Evolutionary conservation across 495 filamentous ascomycete species (phyloP).

Genomic region (Penicillium parvum): DNA sequence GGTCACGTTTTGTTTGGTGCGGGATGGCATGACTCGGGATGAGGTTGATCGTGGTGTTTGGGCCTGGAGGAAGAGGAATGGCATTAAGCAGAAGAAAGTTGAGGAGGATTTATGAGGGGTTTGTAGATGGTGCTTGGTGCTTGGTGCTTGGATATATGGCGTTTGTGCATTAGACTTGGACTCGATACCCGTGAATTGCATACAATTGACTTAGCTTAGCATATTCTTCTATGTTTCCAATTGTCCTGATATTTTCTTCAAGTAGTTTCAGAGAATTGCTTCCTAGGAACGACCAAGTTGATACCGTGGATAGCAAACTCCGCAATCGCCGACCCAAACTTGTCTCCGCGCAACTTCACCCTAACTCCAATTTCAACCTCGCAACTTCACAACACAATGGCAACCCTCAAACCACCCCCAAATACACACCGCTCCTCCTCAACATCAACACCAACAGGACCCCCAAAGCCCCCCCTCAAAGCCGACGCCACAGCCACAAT

Average conservation of each 20-base stretch:
- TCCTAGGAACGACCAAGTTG: not conserved
- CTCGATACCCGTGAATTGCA: not conserved
- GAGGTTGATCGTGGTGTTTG: conserved; percentile 77
- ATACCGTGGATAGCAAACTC: conserved; percentile 8
- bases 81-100: conserved; percentile 31
- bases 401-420: conserved; percentile 28
- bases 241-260: too few species aligned
- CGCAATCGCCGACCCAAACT: conserved; percentile 12
- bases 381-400: conserved; percentile 16
- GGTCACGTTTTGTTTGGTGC: conserved; percentile 76
- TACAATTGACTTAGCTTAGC: too few species aligned
- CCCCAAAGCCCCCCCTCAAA: conserved; percentile 55
- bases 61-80: conserved; percentile 76
- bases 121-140: not conserved
- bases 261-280: too few species aligned
- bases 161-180: not conserved
- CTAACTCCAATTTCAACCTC: conserved; percentile 2
- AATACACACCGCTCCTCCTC: conserved; percentile 23
- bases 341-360: too few species aligned
- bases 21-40: conserved; percentile 70
- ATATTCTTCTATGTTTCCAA: too few species aligned
- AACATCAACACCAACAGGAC: conserved; percentile 20
- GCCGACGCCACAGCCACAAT: conserved; percentile 68
- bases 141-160: not conserved
- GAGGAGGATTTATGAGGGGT: conserved; percentile 11